These are phyloP conservation scores for Suillus bovinus DNA, from an alignment of 768 basidiomycete species.

Conservation along the genomic window DNA sequence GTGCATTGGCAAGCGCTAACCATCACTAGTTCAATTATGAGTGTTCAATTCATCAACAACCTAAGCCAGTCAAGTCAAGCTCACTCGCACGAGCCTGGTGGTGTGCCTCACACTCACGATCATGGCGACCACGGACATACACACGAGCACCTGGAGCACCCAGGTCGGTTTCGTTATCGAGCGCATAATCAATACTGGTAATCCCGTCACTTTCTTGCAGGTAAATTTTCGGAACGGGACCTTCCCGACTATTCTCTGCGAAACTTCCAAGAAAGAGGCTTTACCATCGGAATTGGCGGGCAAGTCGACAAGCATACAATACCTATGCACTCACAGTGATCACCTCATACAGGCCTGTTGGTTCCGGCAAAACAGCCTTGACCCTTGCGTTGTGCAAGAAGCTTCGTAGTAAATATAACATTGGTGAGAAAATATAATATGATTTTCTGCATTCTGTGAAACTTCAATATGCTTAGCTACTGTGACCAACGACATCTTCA, in stretches of 20 bases:
- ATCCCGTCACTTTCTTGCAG: slow-evolving; percentile 38
- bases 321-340: not conserved
- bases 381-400: slow-evolving; percentile 86
- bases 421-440: slow-evolving; percentile 54
- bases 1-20: too few relatives aligned
- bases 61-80: slow-evolving; percentile 40
- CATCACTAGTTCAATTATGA: slow-evolving; percentile 40
- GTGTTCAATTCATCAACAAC: slow-evolving; percentile 76
- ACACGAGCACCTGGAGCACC: slow-evolving; percentile 88
- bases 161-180: slow-evolving; percentile 50
- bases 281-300: slow-evolving; percentile 99
- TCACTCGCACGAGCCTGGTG: slow-evolving; percentile 55
- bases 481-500: slow-evolving; percentile 99
- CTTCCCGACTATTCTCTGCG: slow-evolving; percentile 83
- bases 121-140: slow-evolving; percentile 91
- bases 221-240: slow-evolving; percentile 91
- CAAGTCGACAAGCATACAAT: slow-evolving; percentile 37
- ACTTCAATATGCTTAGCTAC: slow-evolving; percentile 55
- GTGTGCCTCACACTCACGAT: slow-evolving; percentile 46
- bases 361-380: slow-evolving; percentile 95
- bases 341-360: slow-evolving; percentile 74
- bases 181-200: not conserved
- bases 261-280: slow-evolving; percentile 91
- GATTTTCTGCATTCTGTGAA: slow-evolving; percentile 11
- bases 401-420: slow-evolving; percentile 83